These are phyloP conservation scores for Flaveria sonorensis DNA, from an alignment of 129 eudicot species.

Conservation along the genomic window DNA sequence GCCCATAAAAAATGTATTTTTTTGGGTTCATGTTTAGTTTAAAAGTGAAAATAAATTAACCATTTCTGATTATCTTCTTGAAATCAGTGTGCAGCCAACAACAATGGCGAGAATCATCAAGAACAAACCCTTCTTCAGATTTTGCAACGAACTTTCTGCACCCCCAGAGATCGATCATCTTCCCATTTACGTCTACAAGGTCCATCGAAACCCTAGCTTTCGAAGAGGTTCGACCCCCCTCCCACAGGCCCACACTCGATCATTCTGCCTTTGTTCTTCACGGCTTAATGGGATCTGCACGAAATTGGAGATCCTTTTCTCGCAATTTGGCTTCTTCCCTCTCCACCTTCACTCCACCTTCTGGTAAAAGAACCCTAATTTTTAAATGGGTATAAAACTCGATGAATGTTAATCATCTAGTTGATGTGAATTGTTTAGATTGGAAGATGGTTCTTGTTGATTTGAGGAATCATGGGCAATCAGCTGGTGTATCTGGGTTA, in stretches of 20 bases:
- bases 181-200: conserved; percentile 39
- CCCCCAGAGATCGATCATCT: conserved; percentile 27
- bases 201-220: conserved; percentile 74
- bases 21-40: too few species aligned
- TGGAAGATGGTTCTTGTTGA: conserved; percentile 92
- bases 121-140: conserved; percentile 43
- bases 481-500: conserved; percentile 65
- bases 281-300: conserved; percentile 80
- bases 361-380: conserved; percentile 31
- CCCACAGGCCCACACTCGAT: conserved; percentile 39
- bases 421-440: conserved; percentile 31
- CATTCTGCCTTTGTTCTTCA: conserved; percentile 76
- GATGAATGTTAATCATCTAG: background rate
- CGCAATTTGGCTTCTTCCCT: conserved; percentile 65
- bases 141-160: conserved; percentile 38
- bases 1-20: too few species aligned
- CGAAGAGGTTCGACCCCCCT: conserved; percentile 65
- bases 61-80: background rate
- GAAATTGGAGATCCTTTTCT: conserved; percentile 93
- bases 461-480: conserved; percentile 90
- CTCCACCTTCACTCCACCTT: conserved; percentile 47
- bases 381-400: background rate
- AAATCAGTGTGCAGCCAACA: background rate
- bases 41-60: too few species aligned
- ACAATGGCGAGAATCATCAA: conserved; percentile 39